Conservation (phyloP, 2,329 filamentous ascomycete species). For the Periconia sp. region DNA sequence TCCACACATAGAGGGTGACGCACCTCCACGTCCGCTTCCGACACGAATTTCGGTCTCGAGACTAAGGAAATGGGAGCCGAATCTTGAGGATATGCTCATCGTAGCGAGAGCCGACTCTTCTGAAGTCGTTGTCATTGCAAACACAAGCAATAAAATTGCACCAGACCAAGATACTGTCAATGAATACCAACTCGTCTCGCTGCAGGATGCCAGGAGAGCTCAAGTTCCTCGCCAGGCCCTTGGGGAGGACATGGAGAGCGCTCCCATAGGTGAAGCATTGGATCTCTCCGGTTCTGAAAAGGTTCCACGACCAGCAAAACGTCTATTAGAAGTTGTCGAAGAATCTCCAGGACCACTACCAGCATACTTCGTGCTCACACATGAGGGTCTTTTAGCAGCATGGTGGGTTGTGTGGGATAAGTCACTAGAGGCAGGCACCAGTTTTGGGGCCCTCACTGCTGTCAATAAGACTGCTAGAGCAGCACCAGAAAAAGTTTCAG, state of each 20-base stretch:
- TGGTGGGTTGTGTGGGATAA: constrained; percentile 96
- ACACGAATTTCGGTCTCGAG: constrained; percentile 79
- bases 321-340: constrained; percentile 75
- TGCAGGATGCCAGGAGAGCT: constrained; percentile 73
- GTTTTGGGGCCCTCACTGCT: constrained; percentile 70
- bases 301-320: constrained; percentile 74
- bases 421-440: constrained; percentile 72
- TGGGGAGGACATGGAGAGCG: constrained; percentile 64
- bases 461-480: constrained; percentile 29
- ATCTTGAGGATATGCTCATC: constrained; percentile 78
- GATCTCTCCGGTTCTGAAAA: constrained; percentile 84
- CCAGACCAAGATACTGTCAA: constrained; percentile 63
- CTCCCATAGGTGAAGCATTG: constrained; percentile 74
- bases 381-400: constrained; percentile 79
- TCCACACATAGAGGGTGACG: constrained; percentile 32
- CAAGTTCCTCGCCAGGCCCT: constrained; percentile 53
- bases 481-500: constrained; percentile 30
- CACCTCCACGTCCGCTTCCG: constrained; percentile 59
- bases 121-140: constrained; percentile 77
- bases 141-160: constrained; percentile 69
- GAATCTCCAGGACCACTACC: constrained; percentile 81
- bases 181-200: constrained; percentile 75
- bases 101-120: constrained; percentile 78
- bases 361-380: constrained; percentile 80
- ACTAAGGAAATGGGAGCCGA: constrained; percentile 77